Evolutionary conservation across 192 early-diverging fungal species (phyloP), one percentile per base, ranked within the genome.

Genomic region (Lobulomyces angularis): DNA sequence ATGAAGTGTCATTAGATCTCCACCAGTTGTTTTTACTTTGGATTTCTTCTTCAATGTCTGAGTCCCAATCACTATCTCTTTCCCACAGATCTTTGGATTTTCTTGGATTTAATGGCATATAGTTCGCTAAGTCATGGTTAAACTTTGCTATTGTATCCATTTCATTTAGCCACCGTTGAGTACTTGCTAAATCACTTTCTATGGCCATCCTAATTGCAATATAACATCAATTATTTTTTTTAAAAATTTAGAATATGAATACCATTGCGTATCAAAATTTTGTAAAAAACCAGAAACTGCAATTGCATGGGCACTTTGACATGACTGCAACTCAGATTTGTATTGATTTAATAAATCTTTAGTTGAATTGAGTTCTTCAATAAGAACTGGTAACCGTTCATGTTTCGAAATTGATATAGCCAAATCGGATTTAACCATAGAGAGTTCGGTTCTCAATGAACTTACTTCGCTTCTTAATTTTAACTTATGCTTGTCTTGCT

Each of bases 51-150:
- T 70, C 67, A 2, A 56, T 43, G 26, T 73, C 70, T 30, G 63
- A 66, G 32, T 73, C 70, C 55, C 58, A 72, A 18, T 69, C 65
- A 11, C 36, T 27, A 43, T 73, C 70, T 8, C 29, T 47, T 1
- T 68, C 60, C 70, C 70, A 73, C 28, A 35, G 48, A 30, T 61
- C 35, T 32, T 41, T 27, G 12, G 41, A 41, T 27, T 21, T 21
- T 21, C 50, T 51, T 2, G 27, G 41, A n/a, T n/a, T n/a, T n/a
- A n/a, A n/a, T 16, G 55, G 60, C 22, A 46, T 12, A 29, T 38
- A 57, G 20, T 9, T 37, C 14, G 27, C 37, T 32, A 11, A 52
- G 29, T 46, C 16, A 16, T 32, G 0, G 16, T 8, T 24, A 27
- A 37, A 8, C 14, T 14, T 27, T 58, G 41, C 0, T n/a, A 48